Evolutionary conservation across 2,329 filamentous ascomycete species (phyloP), one percentile per base, ranked within the genome.

Genomic region (Verticillium alfalfae): DNA sequence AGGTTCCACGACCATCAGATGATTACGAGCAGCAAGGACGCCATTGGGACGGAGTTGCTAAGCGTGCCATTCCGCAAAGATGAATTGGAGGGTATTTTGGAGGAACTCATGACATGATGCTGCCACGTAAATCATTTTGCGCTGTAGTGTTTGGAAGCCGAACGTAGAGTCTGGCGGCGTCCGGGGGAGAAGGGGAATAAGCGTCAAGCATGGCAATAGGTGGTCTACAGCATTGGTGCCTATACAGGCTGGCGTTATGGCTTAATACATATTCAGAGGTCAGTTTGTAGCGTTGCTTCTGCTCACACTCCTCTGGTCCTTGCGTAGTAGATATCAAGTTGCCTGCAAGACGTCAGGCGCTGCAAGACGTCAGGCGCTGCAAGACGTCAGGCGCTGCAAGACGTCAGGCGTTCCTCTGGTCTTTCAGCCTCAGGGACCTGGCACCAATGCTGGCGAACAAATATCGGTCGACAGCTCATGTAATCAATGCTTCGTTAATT

Each of bases 1-100:
- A 90, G 88, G 75, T 95, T 99, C 74, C 92, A 97, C 72, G 95
- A 99, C 70, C 95, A 99, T 78, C 92, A 97, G 71, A 98, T 99
- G 87, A 90, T 99, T 65, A 92, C 92, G 61, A 96, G 91, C 64
- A 86, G 88, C 65, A 94, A 94, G 71, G 94, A 99, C 73, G 84
- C 85, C 0, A 80, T 93, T 61, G 95, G 95, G 3, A 93, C 90
- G 2, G 95, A 98, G 72, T 79, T 95, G 59, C 75, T 99, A 56
- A 90, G 91, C 67, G 86, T 97, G 15, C 95, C 95, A 0, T 92
- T 98, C 70, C 83, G 88, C 54, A 89, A 88, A 67, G 93, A 96
- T 66, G 95, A 99, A 76, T 80, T 98, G 71, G 94, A 97, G 74
- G 88, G 84, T 1, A 90, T 97, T 56, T 74, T 98, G 65, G 94